phyloP scores from a whole-genome alignment of 371 early-diverging fungal species.

The Chytridium lagenaria region DNA sequence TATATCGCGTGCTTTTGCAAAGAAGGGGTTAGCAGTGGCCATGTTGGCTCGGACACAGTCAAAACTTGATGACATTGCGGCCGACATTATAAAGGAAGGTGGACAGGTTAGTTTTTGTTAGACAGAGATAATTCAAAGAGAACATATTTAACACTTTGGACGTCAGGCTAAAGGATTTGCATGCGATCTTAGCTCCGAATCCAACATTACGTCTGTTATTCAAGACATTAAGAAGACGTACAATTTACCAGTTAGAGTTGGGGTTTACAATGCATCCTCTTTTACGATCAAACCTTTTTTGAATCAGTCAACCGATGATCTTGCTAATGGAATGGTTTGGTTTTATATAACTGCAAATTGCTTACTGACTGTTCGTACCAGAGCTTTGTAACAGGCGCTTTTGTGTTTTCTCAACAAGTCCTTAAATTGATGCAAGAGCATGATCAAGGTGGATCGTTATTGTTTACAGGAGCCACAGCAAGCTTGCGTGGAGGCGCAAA shows the following conservation, averaged over 20 bases:
- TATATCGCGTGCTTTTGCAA: slow-evolving; percentile 39
- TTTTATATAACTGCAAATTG: neutral
- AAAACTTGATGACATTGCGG: slow-evolving; percentile 11
- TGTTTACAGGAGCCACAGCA: slow-evolving; percentile 55
- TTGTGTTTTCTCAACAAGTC: slow-evolving; percentile 17
- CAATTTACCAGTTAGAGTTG: slow-evolving; percentile 20
- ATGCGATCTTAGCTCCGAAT: slow-evolving; percentile 32
- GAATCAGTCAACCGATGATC: slow-evolving; percentile 15
- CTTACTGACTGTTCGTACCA: neutral
- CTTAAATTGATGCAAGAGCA: neutral
- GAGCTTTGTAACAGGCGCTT: slow-evolving; percentile 3
- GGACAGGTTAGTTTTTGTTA: slow-evolving; percentile 12
- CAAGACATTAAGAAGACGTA: slow-evolving; percentile 17
- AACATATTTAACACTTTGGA: no score
- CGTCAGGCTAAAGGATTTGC: slow-evolving; percentile 29
- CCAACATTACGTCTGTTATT: slow-evolving; percentile 16
- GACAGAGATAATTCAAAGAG: no score
- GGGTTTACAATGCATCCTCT: slow-evolving; percentile 30
- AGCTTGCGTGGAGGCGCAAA: slow-evolving; percentile 37
- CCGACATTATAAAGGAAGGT: slow-evolving; percentile 11
- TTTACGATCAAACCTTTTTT: slow-evolving; percentile 29
- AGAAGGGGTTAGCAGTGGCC: slow-evolving; percentile 43
- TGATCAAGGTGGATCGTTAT: slow-evolving; percentile 32
- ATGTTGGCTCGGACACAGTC: slow-evolving; percentile 34
- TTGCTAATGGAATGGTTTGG: neutral